A percentile compares a stretch with the other conserved stretches of the same genome.
phyloP scores from a whole-genome alignment of 2,329 filamentous ascomycete species.

The Corynespora cassiicola region DNA sequence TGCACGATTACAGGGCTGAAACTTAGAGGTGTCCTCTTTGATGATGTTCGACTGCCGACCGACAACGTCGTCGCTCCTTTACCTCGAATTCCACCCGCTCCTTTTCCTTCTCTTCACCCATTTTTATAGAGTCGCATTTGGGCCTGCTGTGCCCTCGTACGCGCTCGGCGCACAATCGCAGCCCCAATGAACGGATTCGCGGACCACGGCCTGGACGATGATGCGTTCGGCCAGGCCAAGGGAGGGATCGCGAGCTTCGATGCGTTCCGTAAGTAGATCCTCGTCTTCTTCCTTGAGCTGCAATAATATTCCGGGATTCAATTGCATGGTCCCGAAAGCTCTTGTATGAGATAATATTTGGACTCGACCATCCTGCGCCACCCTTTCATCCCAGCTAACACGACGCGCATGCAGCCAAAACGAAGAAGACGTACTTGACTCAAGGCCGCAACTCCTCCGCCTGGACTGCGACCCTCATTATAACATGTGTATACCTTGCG shows the following conservation, averaged over 20 bases:
- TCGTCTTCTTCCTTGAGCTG: conserved; percentile 3
- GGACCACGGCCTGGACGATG: conserved; percentile 72
- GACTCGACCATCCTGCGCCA: not conserved
- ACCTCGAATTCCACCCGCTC: conserved; percentile 11
- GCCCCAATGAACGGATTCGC: conserved; percentile 78
- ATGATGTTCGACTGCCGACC: conserved; percentile 29
- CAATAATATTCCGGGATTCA: conserved; percentile 3
- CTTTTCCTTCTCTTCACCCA: conserved; percentile 10
- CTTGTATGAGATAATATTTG: too few relatives aligned
- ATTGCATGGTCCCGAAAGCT: conserved; percentile 3
- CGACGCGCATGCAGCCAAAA: conserved; percentile 89
- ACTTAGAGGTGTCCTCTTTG: conserved; percentile 45
- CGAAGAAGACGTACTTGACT: conserved; percentile 90
- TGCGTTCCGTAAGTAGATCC: conserved; percentile 83
- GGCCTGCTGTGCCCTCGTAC: conserved; percentile 31
- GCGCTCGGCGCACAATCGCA: conserved; percentile 19
- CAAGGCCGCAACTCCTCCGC: conserved; percentile 86
- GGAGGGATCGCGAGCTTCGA: conserved; percentile 81
- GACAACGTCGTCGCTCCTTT: conserved; percentile 23
- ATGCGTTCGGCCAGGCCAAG: conserved; percentile 76
- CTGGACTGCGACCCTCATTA: conserved; percentile 84
- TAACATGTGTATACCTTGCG: conserved; percentile 77
- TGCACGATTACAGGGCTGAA: conserved; percentile 27
- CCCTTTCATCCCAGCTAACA: not conserved
- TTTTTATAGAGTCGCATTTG: conserved; percentile 23